Percentiles rank a stretch among this genome's conserved stretches.
These are phyloP conservation scores for Elongisporangium anandrum DNA, from an alignment of 352 stramenopile genomes.

Conservation along the genomic window DNA sequence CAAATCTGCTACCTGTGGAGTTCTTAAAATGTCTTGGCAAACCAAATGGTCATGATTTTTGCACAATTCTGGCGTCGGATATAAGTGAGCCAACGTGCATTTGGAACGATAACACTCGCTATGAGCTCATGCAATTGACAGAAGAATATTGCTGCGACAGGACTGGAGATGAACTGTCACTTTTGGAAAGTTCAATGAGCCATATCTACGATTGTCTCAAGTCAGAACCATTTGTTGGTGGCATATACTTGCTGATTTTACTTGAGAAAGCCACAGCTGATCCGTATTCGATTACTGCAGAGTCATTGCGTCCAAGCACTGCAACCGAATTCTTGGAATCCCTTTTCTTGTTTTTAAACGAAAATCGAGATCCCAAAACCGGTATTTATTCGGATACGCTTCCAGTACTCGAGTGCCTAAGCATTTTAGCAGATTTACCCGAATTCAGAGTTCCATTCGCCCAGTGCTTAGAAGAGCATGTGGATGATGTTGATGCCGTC, in stretches of 20 bases:
- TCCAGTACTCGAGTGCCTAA: conserved; percentile 66
- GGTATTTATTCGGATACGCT: conserved; percentile 78
- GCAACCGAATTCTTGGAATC: conserved; percentile 54
- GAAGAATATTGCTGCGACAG: conserved; percentile 66
- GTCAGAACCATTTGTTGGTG: conserved; percentile 56
- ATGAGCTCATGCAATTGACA: conserved; percentile 67
- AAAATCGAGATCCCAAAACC: conserved; percentile 67
- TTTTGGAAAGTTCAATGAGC: conserved; percentile 62
- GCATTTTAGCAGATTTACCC: conserved; percentile 57
- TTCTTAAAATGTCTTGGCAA: conserved; percentile 75
- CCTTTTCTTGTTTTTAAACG: conserved; percentile 74
- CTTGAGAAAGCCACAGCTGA: conserved; percentile 45
- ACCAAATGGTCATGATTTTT: conserved; percentile 70
- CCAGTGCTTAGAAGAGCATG: conserved; percentile 59
- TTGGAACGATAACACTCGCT: conserved; percentile 61
- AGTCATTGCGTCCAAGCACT: conserved; percentile 49
- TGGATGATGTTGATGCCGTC: conserved; percentile 54
- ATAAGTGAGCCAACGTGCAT: conserved; percentile 76
- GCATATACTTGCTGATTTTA: conserved; percentile 67
- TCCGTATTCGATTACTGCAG: conserved; percentile 37
- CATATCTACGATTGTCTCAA: conserved; percentile 84
- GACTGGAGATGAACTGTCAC: conserved; percentile 46
- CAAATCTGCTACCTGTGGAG: conserved; percentile 63
- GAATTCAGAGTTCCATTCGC: conserved; percentile 51
- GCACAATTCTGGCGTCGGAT: conserved; percentile 57